Evolutionary conservation across 768 basidiomycete genomes (phyloP).

Genomic region (Leccinum broughii): DNA sequence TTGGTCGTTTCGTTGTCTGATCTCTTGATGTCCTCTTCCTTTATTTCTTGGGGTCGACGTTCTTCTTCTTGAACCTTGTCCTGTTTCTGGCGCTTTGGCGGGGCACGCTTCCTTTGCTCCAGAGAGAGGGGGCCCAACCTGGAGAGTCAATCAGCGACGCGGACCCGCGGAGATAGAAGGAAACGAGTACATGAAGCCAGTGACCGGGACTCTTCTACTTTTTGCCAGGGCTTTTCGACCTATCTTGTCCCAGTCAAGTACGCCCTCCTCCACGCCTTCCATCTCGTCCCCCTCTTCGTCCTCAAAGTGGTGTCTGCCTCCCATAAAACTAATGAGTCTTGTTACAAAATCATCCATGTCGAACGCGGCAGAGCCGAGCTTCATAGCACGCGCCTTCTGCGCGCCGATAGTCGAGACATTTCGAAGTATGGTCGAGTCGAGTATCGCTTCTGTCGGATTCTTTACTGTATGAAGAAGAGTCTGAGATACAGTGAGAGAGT

Average conservation of each 20-base stretch:
- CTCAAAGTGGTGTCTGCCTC: conserved; percentile 56
- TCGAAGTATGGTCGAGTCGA: conserved; percentile 83
- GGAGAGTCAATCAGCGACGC: conserved; percentile 18
- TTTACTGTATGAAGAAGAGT: conserved; percentile 48
- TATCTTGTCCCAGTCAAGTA: conserved; percentile 81
- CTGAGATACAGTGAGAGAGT: neutral
- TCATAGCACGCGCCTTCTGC: conserved; percentile 89
- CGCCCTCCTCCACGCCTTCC: conserved; percentile 50
- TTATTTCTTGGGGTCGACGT: conserved; percentile 75
- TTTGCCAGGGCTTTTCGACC: conserved; percentile 83
- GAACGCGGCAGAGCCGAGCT: conserved; percentile 83
- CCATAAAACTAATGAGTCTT: conserved; percentile 74
- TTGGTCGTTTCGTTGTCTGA: conserved; percentile 89
- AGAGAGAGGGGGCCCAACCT: conserved; percentile 92
- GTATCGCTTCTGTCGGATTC: conserved; percentile 83
- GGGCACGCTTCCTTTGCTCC: conserved; percentile 76
- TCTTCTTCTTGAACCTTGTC: conserved; percentile 73
- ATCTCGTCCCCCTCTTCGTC: conserved; percentile 50
- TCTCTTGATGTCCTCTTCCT: conserved; percentile 78
- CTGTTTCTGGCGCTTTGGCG: conserved; percentile 60
- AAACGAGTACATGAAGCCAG: conserved; percentile 82
- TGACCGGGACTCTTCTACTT: conserved; percentile 73
- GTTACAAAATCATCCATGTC: conserved; percentile 90
- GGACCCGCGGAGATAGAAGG: neutral
- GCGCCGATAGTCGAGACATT: conserved; percentile 78